A percentile compares a stretch with the other conserved stretches of the same genome.
phyloP scores from a whole-genome alignment of 2,329 filamentous ascomycete genomes.

The Pseudogymnoascus sp. region DNA sequence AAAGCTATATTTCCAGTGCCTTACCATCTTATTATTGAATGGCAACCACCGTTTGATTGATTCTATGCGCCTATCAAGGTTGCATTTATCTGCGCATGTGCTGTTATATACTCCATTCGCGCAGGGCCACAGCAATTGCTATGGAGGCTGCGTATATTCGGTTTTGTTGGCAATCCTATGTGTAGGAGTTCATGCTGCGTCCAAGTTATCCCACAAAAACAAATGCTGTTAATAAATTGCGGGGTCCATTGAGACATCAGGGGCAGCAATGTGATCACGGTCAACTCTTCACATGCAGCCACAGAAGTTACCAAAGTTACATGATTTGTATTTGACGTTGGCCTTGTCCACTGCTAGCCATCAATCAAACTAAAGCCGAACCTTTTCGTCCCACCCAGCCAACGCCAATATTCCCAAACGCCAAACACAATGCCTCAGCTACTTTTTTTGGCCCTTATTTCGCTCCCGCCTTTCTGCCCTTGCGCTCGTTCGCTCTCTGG shows the following conservation, averaged over 20 bases:
- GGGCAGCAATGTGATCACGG: no score
- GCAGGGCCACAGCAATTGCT: not conserved
- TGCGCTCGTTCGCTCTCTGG: constrained; percentile 59
- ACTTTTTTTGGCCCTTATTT: not conserved
- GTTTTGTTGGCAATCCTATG: no score
- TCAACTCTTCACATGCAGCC: not conserved
- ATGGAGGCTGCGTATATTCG: no score
- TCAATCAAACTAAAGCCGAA: constrained; percentile 9
- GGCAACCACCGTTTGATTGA: not conserved
- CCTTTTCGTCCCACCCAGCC: constrained; percentile 9
- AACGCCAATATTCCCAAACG: constrained; percentile 11
- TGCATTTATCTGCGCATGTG: not conserved
- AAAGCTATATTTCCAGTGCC: not conserved
- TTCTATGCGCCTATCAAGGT: not conserved
- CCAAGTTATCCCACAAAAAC: no score
- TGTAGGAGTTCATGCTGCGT: no score
- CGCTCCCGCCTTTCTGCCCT: constrained; percentile 28
- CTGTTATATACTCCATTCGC: not conserved
- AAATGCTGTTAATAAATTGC: no score
- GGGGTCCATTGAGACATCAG: no score
- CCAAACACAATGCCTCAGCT: constrained; percentile 5
- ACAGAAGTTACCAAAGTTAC: not conserved
- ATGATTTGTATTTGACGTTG: constrained; percentile 8
- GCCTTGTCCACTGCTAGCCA: constrained; percentile 6
- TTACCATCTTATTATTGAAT: not conserved